A percentile compares a stretch with the other conserved stretches of the same genome.
These are phyloP conservation scores for Licmophora abbreviata DNA, from an alignment of 108 stramenopile genomes.

Conservation along the genomic window DNA sequence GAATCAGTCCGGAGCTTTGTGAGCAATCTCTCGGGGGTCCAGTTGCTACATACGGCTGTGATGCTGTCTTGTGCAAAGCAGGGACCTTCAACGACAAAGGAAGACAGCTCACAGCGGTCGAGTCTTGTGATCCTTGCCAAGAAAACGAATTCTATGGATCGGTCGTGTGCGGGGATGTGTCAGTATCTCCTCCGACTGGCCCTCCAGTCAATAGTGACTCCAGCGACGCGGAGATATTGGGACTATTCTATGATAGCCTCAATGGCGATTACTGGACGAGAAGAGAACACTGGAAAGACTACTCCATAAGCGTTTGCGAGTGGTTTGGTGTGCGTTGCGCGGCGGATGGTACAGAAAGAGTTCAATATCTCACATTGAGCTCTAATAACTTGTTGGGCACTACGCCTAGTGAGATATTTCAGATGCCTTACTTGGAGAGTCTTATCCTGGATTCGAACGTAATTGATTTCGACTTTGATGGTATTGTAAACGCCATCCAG, in stretches of 20 bases:
- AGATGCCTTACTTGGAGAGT: not conserved
- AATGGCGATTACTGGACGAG: conserved; percentile 6
- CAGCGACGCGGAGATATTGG: not conserved
- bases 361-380: conserved; percentile 28
- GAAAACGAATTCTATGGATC: conserved; percentile 1
- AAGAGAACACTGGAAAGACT: conserved; percentile 31
- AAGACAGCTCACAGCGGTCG: conserved; percentile 36
- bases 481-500: conserved; percentile 35
- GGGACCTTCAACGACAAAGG: conserved; percentile 45
- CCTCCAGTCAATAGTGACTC: not conserved
- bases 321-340: conserved; percentile 52
- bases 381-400: conserved; percentile 32
- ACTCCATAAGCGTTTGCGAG: conserved; percentile 28
- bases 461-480: conserved; percentile 37
- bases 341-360: conserved; percentile 11
- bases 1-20: conserved; percentile 44
- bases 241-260: not conserved
- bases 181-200: not conserved
- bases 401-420: conserved; percentile 5
- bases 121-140: not conserved
- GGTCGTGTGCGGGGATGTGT: not conserved
- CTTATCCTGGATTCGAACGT: conserved; percentile 17
- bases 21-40: conserved; percentile 44
- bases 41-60: conserved; percentile 46
- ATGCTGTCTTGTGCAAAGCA: conserved; percentile 62